Evolutionary conservation across 352 stramenopile genomes (phyloP).

Genomic region (Globisporangium barbulae): DNA sequence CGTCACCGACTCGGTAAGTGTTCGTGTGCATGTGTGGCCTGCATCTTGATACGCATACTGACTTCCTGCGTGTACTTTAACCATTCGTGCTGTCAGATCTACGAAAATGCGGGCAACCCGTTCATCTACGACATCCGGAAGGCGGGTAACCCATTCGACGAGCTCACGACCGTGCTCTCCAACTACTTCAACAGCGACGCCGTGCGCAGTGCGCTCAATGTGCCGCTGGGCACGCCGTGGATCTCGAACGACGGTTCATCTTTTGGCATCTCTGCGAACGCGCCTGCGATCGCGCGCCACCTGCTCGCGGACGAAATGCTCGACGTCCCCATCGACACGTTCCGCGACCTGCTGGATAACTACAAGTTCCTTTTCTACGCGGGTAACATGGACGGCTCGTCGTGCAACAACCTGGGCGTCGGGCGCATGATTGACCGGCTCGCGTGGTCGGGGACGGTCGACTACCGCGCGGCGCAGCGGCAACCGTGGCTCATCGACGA

Average conservation of each 20-base stretch:
- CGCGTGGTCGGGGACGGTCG: constrained; percentile 58
- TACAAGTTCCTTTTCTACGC: constrained; percentile 87
- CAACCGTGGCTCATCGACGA: constrained; percentile 62
- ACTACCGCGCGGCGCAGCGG: constrained; percentile 59
- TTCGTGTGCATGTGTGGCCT: background rate
- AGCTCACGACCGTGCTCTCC: constrained; percentile 44
- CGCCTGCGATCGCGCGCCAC: constrained; percentile 65
- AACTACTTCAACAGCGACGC: constrained; percentile 83
- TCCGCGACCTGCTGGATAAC: constrained; percentile 74
- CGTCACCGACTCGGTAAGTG: constrained; percentile 51
- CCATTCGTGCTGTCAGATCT: constrained; percentile 38
- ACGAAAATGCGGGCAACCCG: constrained; percentile 66
- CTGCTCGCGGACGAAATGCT: constrained; percentile 73
- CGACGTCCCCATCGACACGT: constrained; percentile 71
- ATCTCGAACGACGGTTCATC: constrained; percentile 56
- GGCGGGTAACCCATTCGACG: constrained; percentile 48
- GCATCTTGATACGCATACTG: background rate
- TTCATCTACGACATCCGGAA: constrained; percentile 86
- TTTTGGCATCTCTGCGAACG: constrained; percentile 48
- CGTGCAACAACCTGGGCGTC: constrained; percentile 79
- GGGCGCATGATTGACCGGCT: constrained; percentile 77
- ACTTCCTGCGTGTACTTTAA: background rate
- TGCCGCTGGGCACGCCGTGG: constrained; percentile 63
- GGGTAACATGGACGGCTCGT: constrained; percentile 81
- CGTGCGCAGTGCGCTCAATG: constrained; percentile 85